phyloP scores from a whole-genome alignment of 805 yeast genomes.

The Yamadazyma nakazawae region DNA sequence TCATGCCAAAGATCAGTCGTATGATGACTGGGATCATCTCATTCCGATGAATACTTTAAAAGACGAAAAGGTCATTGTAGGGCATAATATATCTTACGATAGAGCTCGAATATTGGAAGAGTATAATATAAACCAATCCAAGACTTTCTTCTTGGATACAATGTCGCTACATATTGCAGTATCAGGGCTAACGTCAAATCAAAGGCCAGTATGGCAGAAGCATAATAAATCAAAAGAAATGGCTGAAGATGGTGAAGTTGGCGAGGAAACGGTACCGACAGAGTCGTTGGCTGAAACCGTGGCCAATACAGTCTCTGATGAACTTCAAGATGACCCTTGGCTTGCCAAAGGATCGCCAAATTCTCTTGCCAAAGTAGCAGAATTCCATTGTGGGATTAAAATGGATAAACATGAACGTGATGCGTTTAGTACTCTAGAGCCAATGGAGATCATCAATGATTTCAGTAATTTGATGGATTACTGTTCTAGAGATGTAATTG shows the following conservation, averaged over 20 bases:
- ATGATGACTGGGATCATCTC: slow-evolving; percentile 52
- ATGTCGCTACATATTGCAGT: slow-evolving; percentile 90
- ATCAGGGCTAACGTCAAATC: slow-evolving; percentile 90
- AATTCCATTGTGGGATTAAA: slow-evolving; percentile 66
- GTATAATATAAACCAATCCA: slow-evolving; percentile 61
- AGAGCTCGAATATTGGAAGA: slow-evolving; percentile 85
- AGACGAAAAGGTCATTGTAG: slow-evolving; percentile 60
- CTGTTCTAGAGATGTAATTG: slow-evolving; percentile 81
- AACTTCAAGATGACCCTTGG: slow-evolving; percentile 76
- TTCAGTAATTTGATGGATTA: slow-evolving; percentile 66
- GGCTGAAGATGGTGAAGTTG: slow-evolving; percentile 11
- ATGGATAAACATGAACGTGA: slow-evolving; percentile 70
- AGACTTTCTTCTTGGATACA: slow-evolving; percentile 82
- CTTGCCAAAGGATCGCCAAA: slow-evolving; percentile 70
- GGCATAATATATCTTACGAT: slow-evolving; percentile 90
- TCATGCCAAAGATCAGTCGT: slow-evolving; percentile 36
- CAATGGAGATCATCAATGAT: slow-evolving; percentile 50
- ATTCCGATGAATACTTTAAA: slow-evolving; percentile 64
- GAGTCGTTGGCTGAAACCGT: background rate
- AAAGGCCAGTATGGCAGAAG: slow-evolving; percentile 73
- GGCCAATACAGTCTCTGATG: slow-evolving; percentile 22
- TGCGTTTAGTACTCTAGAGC: slow-evolving; percentile 53
- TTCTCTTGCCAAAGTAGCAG: slow-evolving; percentile 74
- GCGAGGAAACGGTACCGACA: slow-evolving; percentile 7
- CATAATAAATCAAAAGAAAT: slow-evolving; percentile 40